Evolutionary conservation across 2,329 filamentous ascomycete species (phyloP).

Genomic region (Fusarium vanettenii): DNA sequence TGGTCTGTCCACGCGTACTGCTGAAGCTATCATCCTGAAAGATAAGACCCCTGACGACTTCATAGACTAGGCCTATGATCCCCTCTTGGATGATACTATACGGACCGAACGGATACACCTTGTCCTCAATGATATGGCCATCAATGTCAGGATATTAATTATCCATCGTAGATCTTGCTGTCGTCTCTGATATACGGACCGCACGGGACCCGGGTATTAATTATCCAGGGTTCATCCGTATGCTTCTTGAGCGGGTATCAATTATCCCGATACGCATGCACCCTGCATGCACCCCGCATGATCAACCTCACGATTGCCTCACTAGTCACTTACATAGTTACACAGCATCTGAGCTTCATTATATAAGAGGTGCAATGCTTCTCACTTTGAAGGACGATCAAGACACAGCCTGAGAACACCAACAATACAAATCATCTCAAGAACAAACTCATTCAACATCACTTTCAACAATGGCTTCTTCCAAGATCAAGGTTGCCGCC

Average conservation of each 20-base stretch:
- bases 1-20: not conserved
- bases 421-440: not conserved
- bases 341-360: not conserved
- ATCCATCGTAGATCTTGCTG: not conserved
- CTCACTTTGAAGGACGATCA: not conserved
- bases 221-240: slow-evolving; percentile 1
- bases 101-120: not conserved
- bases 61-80: not conserved
- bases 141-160: not conserved
- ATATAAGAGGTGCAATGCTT: not conserved
- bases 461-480: not conserved
- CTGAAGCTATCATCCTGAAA: not conserved
- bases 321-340: not conserved
- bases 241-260: not conserved
- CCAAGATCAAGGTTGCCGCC: slow-evolving; percentile 39
- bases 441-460: not conserved
- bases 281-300: not conserved
- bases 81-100: not conserved
- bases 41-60: not conserved
- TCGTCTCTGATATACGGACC: not conserved
- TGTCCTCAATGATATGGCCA: not conserved
- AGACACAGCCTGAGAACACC: not conserved
- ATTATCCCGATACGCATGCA: slow-evolving; percentile 14
- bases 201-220: not conserved
- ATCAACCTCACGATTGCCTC: not conserved